Evolutionary conservation across 768 basidiomycete genomes (phyloP), one percentile per base, ranked within the genome.

Genomic region (Lactarius sanguifluus): DNA sequence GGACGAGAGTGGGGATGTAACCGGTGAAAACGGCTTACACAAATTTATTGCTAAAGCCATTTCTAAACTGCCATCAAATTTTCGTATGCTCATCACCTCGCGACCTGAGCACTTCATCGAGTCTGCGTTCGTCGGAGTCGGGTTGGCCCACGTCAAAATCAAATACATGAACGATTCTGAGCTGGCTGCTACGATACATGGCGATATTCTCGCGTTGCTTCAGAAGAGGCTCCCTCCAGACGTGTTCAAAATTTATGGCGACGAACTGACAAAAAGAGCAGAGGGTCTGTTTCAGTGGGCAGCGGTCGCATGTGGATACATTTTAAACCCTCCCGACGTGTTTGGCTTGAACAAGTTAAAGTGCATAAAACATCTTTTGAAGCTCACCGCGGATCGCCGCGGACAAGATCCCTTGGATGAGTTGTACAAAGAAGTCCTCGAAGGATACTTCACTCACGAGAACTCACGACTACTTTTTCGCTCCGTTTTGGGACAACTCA

Each of bases 201-300:
- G 43, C n/a, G 58, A 59, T 20, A 59, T 59, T 12, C 38, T 36
- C 12, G 38, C n/a, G 1, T 59, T 40, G 5, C 28, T 40, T 18
- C 18, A 28, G 25, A 16, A 59, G 15, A 25, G 18, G 58, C 58
- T 59, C 28, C 38, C 58, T 38, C 8, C 36, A 12, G 20, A n/a
- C 58, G 25, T 15, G 1, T 43, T 40, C 40, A 16, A 23, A 4
- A 38, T 16, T 1, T 23, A 59, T 43, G 58, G 38, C 9, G 18
- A 10, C 16, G 16, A 18, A 2, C 38, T 59, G 40, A 25, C 40
- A 10, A 20, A 15, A 38, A 59, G 10, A 15, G 58, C 58, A 30
- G 58, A 59, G 40, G 34, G 57, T 1, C 25, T 40, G 34, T 58
- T 58, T n/a, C 57, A 58, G 38, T 38, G 36, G 36, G 47, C 47